Evolutionary conservation across 306 rosid genomes (phyloP).

Genomic region (Cucumis melo): DNA sequence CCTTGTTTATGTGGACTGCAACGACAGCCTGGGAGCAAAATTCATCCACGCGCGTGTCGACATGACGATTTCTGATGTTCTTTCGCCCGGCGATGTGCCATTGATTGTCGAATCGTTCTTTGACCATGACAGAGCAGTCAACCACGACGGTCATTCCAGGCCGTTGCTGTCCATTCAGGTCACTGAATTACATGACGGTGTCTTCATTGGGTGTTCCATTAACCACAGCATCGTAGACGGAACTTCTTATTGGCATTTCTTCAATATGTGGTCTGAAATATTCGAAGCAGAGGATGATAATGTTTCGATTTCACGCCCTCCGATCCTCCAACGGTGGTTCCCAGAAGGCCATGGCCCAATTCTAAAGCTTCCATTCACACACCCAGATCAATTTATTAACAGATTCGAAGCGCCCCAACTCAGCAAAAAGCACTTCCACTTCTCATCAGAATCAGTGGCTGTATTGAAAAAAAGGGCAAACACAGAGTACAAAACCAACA

Average conservation of each 20-base stretch:
- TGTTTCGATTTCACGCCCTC: conserved; percentile 17
- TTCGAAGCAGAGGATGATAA: conserved; percentile 15
- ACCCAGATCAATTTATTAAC: conserved; percentile 24
- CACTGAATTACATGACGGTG: conserved; percentile 40
- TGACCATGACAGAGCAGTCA: conserved; percentile 40
- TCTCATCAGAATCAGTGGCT: conserved; percentile 29
- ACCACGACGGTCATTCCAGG: conserved; percentile 47
- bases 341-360: conserved; percentile 26
- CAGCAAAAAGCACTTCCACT: conserved; percentile 43
- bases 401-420: conserved; percentile 31
- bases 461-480: conserved; percentile 51
- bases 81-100: conserved; percentile 42
- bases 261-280: conserved; percentile 47
- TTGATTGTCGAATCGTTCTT: conserved; percentile 34
- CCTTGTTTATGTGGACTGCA: conserved; percentile 27
- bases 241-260: conserved; percentile 36
- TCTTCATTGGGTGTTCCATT: conserved; percentile 56
- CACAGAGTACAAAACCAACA: conserved; percentile 15
- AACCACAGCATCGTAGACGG: conserved; percentile 44
- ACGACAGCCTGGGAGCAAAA: conserved; percentile 24
- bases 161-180: conserved; percentile 43
- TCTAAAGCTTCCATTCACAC: conserved; percentile 35
- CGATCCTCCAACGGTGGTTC: conserved; percentile 35
- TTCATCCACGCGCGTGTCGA: conserved; percentile 38
- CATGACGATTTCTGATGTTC: conserved; percentile 26